Percentiles rank a stretch among this genome's conserved stretches.
Conservation (phyloP, 148 eudicot species). For the Rhododendron williamsianum region DNA sequence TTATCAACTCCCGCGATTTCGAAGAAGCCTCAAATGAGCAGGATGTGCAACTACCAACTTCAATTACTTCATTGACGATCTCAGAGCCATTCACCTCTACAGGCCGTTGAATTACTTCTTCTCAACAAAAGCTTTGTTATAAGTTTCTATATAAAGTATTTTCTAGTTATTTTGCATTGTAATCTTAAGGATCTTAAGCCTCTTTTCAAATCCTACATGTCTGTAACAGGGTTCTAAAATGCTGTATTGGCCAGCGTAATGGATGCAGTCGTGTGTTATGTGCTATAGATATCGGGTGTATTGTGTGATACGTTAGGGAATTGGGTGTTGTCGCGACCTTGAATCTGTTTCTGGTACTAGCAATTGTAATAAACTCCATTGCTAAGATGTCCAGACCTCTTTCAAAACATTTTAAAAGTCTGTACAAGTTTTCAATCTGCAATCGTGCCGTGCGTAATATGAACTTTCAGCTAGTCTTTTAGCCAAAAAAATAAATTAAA, state of each 20-base stretch:
- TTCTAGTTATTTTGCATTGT: not conserved
- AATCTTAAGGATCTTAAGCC: not conserved
- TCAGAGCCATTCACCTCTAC: not conserved
- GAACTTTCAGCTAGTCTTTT: too few relatives aligned
- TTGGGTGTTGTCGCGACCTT: not conserved
- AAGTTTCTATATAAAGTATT: not conserved
- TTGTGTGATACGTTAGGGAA: not conserved
- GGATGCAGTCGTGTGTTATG: not conserved
- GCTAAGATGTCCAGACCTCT: not conserved
- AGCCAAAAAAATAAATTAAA: too few relatives aligned
- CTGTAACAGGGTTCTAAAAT: too few relatives aligned
- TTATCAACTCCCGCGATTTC: not conserved
- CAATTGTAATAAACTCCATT: too few relatives aligned
- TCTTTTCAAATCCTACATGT: not conserved
- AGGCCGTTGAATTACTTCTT: not conserved
- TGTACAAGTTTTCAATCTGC: not conserved
- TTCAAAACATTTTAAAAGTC: not conserved
- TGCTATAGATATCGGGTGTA: not conserved
- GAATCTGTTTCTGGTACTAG: too few relatives aligned
- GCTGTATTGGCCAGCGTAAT: not conserved
- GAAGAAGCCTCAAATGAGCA: not conserved
- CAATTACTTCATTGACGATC: not conserved
- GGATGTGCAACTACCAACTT: too few relatives aligned
- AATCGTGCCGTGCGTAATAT: too few relatives aligned
- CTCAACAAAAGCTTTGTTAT: not conserved